Conservation (phyloP, 1,139 yeast species). For the Candida frijolesensis region DNA sequence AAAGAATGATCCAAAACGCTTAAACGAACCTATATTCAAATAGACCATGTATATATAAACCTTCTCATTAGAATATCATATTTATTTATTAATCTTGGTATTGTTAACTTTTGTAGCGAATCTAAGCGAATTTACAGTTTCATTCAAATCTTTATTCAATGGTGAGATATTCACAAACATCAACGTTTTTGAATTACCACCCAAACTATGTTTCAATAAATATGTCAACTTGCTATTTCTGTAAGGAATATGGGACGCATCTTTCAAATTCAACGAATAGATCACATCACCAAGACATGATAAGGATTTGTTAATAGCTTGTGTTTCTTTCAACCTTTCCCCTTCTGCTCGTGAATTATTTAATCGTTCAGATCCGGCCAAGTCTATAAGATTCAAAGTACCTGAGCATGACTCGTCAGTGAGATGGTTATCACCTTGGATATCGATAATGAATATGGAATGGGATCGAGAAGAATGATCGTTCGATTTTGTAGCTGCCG, state of each 20-base stretch:
- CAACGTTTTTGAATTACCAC: conserved; percentile 85
- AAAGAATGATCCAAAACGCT: conserved; percentile 7
- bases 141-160: conserved; percentile 59
- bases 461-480: conserved; percentile 73
- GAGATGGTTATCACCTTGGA: conserved; percentile 54
- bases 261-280: conserved; percentile 55
- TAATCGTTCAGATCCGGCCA: conserved; percentile 92
- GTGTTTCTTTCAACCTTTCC: conserved; percentile 82
- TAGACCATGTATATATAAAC: not conserved
- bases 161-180: conserved; percentile 95
- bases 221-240: conserved; percentile 72
- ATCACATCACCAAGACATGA: conserved; percentile 93
- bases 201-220: conserved; percentile 77
- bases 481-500: conserved; percentile 82
- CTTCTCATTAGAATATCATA: conserved; percentile 14
- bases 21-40: conserved; percentile 6
- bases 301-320: conserved; percentile 84
- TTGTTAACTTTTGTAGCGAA: conserved; percentile 84
- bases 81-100: conserved; percentile 33
- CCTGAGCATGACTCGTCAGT: conserved; percentile 57
- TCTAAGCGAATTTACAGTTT: conserved; percentile 80
- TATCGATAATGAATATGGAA: conserved; percentile 69
- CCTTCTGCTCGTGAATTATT: conserved; percentile 76
- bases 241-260: conserved; percentile 49
- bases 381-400: conserved; percentile 70